Evolutionary conservation across 2,329 filamentous ascomycete species (phyloP).

Genomic region (Colletotrichum sp.): DNA sequence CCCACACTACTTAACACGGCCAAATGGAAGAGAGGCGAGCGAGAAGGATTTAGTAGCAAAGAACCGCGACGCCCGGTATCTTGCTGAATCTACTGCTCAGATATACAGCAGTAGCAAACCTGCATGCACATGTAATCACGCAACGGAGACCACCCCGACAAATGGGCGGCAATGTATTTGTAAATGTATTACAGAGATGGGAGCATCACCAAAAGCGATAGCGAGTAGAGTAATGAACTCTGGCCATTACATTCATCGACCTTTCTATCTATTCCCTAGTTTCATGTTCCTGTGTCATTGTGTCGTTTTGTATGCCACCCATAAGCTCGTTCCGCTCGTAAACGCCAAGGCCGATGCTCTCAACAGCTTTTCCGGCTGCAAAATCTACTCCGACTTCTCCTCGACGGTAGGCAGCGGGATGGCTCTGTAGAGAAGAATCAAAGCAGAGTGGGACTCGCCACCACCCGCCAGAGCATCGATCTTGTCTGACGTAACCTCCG

Average conservation of each 20-base stretch:
- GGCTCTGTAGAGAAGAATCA: constrained; percentile 80
- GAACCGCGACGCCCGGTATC: background rate
- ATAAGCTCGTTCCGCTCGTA: constrained; percentile 16
- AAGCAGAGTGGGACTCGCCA: constrained; percentile 83
- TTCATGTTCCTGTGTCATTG: constrained; percentile 6
- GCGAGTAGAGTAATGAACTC: background rate
- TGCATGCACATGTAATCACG: background rate
- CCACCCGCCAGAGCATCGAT: constrained; percentile 90
- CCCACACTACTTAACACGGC: background rate
- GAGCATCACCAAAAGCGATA: background rate
- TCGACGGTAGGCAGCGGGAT: constrained; percentile 70
- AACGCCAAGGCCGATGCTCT: constrained; percentile 17
- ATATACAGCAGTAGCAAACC: background rate
- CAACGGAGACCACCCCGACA: background rate
- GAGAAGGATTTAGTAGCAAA: background rate
- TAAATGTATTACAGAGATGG: background rate
- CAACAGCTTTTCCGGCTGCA: background rate
- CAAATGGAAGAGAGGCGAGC: background rate
- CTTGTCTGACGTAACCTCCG: constrained; percentile 89
- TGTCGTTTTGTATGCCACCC: constrained; percentile 15
- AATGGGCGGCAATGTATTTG: background rate
- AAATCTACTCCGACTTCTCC: constrained; percentile 37
- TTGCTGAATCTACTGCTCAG: background rate
- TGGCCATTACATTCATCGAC: constrained; percentile 3
- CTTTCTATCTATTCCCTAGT: constrained; percentile 10